Base-by-base conservation (phyloP, 2,329 filamentous ascomycete species). In the Colletotrichum nymphaeae region DNA sequence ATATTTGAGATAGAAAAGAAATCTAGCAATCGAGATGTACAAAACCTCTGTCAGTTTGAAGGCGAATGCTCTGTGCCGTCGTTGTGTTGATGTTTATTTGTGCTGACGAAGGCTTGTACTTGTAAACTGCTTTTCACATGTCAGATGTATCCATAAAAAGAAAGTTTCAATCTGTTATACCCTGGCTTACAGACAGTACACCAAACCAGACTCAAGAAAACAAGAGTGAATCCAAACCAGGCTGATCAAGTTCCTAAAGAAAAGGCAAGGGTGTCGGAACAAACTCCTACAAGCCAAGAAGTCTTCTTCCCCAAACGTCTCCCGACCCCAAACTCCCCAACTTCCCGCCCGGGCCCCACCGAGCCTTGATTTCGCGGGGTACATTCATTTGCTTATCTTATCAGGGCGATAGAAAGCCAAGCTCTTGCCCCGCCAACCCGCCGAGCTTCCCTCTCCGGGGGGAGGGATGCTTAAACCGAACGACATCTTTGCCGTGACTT, bases 21-120 rank as follows among this genome's bases (percentile, higher is more conserved):
- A 73, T 65, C 59, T 73, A 73, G 67, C 67, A 73, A 66, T 70
- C 16, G 69, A 66, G 49, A 73, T 71, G 24, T 42, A 71, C 46
- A 7, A 58, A 71, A 66, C 0, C 62, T 53, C 22, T 71, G 71
- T 57, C 49, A 42, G 22, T 52, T 52, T 58, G 22, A 30, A n/a
- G 14, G 2, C 16, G 68, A 30, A 16, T 19, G 19, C 16, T 19
- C 32, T 28, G 12, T 53, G 9, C 26, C 30, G 49, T 55, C 16
- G 19, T 26, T 8, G 19, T 26, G 22, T 14, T 16, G n/a, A 12
- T 35, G 32, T 35, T 1, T 35, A 0, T 32, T 32, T 35, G 32
- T 35, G 32, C 32, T 35, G 32, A 35, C 11, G 32, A 35, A 35
- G 32, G 11, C 11, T 35, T 35, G 32, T 35, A 12, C 32, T 5